These are phyloP conservation scores for Xylariaceae sp. DNA, from an alignment of 2,329 filamentous ascomycete species.

Conservation along the genomic window DNA sequence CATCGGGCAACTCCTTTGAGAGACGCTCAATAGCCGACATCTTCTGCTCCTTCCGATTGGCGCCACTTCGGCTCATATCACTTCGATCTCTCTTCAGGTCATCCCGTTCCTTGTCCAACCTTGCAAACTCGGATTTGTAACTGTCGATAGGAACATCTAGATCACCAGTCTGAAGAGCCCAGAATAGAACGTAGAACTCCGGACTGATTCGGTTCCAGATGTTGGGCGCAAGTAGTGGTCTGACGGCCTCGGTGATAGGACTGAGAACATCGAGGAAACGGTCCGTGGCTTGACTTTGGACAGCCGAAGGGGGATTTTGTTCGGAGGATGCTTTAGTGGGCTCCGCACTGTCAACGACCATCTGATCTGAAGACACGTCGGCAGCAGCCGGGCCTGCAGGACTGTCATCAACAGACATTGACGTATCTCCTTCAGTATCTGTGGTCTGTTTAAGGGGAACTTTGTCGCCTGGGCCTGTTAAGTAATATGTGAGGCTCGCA, in stretches of 20 bases:
- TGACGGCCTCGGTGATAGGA: constrained; percentile 65
- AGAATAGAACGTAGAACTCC: constrained; percentile 85
- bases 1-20: constrained; percentile 64
- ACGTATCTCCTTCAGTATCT: constrained; percentile 55
- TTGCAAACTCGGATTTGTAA: constrained; percentile 71
- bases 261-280: constrained; percentile 66
- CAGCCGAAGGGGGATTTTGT: constrained; percentile 24
- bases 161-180: constrained; percentile 81
- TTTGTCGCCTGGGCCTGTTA: constrained; percentile 41
- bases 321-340: constrained; percentile 21
- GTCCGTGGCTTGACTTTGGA: constrained; percentile 37
- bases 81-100: constrained; percentile 65
- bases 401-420: constrained; percentile 41
- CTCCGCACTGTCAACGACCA: constrained; percentile 30
- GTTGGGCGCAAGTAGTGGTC: constrained; percentile 53
- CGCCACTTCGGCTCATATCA: constrained; percentile 63
- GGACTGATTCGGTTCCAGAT: constrained; percentile 68
- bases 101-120: constrained; percentile 61
- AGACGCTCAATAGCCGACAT: constrained; percentile 65
- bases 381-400: constrained; percentile 18
- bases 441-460: constrained; percentile 28
- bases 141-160: constrained; percentile 68
- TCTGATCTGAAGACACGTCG: constrained; percentile 29
- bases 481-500: constrained; percentile 63
- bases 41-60: constrained; percentile 62